Evolutionary conservation across 306 rosid species (phyloP), one percentile per base, ranked within the genome.

Genomic region (Argentina anserina): DNA sequence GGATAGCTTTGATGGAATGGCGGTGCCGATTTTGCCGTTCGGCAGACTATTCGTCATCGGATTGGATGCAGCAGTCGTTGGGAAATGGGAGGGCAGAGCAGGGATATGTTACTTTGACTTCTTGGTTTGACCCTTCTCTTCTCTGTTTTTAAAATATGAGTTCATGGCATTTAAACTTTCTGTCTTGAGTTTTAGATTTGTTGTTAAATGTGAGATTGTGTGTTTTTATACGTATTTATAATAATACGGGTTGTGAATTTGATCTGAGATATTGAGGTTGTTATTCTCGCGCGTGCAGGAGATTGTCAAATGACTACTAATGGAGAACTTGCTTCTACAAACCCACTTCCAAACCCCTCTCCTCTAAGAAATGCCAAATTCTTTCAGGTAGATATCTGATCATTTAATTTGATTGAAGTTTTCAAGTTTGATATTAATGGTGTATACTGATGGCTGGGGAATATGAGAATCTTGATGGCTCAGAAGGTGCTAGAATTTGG

Each of bases 391-490:
- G 18, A 14, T 53, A 31, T 65, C 13, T 23, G 3, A 0, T 14
- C 13, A 66, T 2, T 29, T 7, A 3, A 42, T 40, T 58, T 42
- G 39, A 3, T 18, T 39, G 55, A 36, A 6, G 6, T 21, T 46
- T 63, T 69, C 37, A 6, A 28, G 28, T 20, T 0, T 34, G 28
- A 25, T 9, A 21, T 5, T 9, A 26, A 9, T 2, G 2, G 18
- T 14, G 23, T 55, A 25, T 3, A 17, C 14, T 61, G 65, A 64
- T 73, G 65, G 78, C 81, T 91, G 99, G 84, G 97, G 39, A 94
- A 94, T 59, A 89, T 94, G 99, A 89, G 99, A 84, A 94, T 94
- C 73, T 61, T 94, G 71, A 81, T 85, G 85, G 85, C 97, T 74
- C 86, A 90, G 53, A 87, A 87, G 99, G 99, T 94, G 75, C 67